These are phyloP conservation scores for Euphorbia lathyris DNA, from an alignment of 345 rosid species.

Conservation along the genomic window DNA sequence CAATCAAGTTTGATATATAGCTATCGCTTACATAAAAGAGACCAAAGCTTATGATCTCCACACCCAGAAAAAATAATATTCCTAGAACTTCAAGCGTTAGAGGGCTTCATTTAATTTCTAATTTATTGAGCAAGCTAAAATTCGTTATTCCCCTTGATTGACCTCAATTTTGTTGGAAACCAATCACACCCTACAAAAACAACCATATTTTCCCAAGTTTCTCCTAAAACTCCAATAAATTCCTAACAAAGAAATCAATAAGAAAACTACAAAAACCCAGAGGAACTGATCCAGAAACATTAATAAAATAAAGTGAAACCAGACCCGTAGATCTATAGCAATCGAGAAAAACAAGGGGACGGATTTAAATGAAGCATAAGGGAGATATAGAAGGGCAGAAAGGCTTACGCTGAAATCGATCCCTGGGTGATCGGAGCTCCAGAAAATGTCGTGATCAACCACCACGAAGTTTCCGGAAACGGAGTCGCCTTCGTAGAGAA, in stretches of 20 bases:
- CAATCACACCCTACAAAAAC: background rate
- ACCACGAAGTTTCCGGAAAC: conserved; percentile 95
- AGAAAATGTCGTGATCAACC: conserved; percentile 97
- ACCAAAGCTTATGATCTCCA: background rate
- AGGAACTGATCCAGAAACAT: background rate
- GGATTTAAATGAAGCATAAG: background rate
- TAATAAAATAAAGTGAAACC: background rate
- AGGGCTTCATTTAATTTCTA: background rate
- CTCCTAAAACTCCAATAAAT: background rate
- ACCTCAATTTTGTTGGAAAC: background rate
- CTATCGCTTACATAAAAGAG: background rate
- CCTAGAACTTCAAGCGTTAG: background rate
- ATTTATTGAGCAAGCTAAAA: background rate
- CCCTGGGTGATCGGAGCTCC: conserved; percentile 97
- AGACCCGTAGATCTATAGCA: background rate
- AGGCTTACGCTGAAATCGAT: conserved; percentile 72
- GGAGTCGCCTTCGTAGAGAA: conserved; percentile 85
- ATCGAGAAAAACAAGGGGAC: background rate
- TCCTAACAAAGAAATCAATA: background rate
- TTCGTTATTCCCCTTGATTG: background rate
- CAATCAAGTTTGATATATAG: background rate
- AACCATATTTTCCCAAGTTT: background rate
- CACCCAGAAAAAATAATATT: background rate
- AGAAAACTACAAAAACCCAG: background rate
- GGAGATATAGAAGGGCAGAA: background rate